Conservation (phyloP, 2,329 filamentous ascomycete species). For the Lachnellula cervina region DNA sequence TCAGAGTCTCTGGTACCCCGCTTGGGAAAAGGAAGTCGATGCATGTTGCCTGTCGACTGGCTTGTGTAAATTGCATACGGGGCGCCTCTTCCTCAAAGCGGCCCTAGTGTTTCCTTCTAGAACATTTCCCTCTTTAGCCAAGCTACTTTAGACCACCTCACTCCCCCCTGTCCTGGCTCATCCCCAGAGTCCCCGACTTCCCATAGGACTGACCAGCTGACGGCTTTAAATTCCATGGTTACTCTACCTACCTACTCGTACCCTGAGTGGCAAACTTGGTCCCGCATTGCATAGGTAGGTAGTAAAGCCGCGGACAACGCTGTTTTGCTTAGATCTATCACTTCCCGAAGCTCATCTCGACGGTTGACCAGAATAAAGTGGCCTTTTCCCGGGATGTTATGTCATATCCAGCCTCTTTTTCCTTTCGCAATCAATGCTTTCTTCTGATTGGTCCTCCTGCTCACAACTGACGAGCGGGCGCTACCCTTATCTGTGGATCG, state of each 20-base stretch:
- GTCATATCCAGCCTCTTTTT: neutral
- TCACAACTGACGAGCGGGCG: conserved; percentile 8
- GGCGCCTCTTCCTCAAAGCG: neutral
- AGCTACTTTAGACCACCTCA: neutral
- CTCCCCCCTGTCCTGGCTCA: too few relatives aligned
- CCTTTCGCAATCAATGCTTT: neutral
- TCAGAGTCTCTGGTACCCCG: neutral
- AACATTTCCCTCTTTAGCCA: conserved; percentile 12
- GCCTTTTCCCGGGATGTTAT: neutral
- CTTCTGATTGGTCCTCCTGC: conserved; percentile 4
- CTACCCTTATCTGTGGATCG: conserved; percentile 23
- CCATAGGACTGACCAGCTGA: too few relatives aligned
- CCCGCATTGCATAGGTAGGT: too few relatives aligned
- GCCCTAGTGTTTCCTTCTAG: conserved; percentile 7
- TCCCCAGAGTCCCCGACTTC: too few relatives aligned
- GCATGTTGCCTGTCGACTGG: neutral
- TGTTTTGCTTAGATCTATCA: too few relatives aligned
- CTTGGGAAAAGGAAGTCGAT: neutral
- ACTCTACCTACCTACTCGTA: too few relatives aligned
- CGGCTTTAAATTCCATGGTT: too few relatives aligned
- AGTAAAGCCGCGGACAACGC: too few relatives aligned
- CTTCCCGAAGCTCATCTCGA: too few relatives aligned
- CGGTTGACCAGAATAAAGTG: too few relatives aligned
- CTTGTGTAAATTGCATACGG: neutral
- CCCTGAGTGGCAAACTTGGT: too few relatives aligned